Evolutionary conservation across 176 grass and related monocot species (phyloP).

Genomic region (Guadua angustifolia): DNA sequence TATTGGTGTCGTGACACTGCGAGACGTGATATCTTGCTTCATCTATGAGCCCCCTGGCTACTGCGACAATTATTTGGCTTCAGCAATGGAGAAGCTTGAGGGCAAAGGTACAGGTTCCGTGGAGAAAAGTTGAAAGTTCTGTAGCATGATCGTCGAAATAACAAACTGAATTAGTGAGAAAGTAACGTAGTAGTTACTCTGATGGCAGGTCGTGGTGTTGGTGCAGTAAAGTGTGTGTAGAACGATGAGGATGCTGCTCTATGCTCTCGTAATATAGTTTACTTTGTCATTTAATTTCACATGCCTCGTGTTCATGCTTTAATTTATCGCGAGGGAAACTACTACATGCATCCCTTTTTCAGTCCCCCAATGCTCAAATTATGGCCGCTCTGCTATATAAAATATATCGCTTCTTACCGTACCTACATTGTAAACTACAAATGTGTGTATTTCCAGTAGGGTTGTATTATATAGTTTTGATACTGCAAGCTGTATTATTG

Average conservation of each 20-base stretch:
- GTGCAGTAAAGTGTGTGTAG: conserved; percentile 8
- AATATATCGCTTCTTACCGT: no score
- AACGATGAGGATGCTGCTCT: not conserved
- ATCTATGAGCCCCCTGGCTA: conserved; percentile 72
- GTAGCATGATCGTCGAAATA: conserved; percentile 8
- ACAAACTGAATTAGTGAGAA: conserved; percentile 17
- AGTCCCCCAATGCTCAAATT: not conserved
- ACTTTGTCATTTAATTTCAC: not conserved
- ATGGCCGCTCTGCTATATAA: no score
- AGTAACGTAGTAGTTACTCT: not conserved
- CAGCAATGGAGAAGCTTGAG: conserved; percentile 43
- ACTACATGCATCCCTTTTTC: not conserved
- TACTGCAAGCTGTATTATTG: no score
- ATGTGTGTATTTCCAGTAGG: no score
- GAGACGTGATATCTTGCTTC: conserved; percentile 95
- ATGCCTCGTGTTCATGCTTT: not conserved
- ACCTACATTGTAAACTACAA: no score
- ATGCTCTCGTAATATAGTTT: not conserved
- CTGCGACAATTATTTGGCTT: conserved; percentile 56
- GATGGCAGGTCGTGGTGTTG: conserved; percentile 15
- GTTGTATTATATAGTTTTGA: no score
- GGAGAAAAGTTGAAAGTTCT: conserved; percentile 27
- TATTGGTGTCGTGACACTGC: conserved; percentile 74
- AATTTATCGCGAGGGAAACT: not conserved
- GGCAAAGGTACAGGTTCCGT: conserved; percentile 1